Conservation (phyloP, 2,329 filamentous ascomycete genomes). For the Fusarium multiceps region DNA sequence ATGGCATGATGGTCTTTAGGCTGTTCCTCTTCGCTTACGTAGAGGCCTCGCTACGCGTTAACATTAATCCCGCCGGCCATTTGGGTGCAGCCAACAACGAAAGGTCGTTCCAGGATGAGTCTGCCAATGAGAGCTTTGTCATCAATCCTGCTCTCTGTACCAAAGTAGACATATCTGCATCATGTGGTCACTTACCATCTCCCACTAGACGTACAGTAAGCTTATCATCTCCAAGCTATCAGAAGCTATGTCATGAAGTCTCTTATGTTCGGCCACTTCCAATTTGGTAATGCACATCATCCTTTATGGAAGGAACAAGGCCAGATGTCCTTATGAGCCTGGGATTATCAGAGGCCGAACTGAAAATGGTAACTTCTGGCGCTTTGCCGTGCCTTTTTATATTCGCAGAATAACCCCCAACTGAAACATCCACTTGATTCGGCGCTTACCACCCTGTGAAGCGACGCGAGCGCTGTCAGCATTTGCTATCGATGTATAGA, state of each 20-base stretch:
- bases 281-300: not conserved
- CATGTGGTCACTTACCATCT: not conserved
- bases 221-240: not conserved
- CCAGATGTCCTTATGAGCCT: too few species aligned
- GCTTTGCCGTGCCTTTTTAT: not conserved
- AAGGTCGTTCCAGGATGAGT: not conserved
- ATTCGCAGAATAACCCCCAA: not conserved
- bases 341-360: not conserved
- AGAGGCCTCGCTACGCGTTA: not conserved
- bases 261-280: not conserved
- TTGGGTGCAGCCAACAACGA: not conserved
- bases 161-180: not conserved
- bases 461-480: not conserved
- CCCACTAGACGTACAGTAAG: not conserved
- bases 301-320: not conserved
- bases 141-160: not conserved
- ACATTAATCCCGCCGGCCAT: not conserved
- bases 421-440: too few species aligned
- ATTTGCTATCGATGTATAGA: not conserved
- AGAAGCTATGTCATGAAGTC: not conserved
- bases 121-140: not conserved
- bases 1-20: not conserved
- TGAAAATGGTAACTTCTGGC: not conserved
- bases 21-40: not conserved
- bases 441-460: not conserved